Evolutionary conservation across 805 yeast genomes (phyloP).

Genomic region (Lipomyces anomalus): DNA sequence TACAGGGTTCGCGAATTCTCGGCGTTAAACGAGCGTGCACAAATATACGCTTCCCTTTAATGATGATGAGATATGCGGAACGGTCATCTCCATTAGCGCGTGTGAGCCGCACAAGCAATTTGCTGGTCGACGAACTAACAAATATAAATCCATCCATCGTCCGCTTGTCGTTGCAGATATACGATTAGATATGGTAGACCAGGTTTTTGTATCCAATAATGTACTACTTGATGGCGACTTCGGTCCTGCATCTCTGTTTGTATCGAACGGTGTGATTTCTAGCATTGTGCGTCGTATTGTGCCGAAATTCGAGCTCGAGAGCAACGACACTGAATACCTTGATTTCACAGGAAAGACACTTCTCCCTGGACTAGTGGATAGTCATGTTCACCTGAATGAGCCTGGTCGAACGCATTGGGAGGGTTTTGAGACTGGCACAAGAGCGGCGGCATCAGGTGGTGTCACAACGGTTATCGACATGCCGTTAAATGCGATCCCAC

Average conservation of each 20-base stretch:
- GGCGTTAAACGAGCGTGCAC: too few species aligned
- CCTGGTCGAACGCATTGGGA: slow-evolving; percentile 99
- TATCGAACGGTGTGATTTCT: slow-evolving; percentile 50
- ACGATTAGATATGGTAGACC: too few species aligned
- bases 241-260: slow-evolving; percentile 28
- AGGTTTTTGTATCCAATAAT: slow-evolving; percentile 24
- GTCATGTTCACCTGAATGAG: slow-evolving; percentile 92
- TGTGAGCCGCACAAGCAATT: too few species aligned
- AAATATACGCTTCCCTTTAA: too few species aligned
- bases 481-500: slow-evolving; percentile 96
- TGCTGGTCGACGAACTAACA: too few species aligned
- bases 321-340: slow-evolving; percentile 4
- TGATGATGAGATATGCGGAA: too few species aligned
- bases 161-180: too few species aligned
- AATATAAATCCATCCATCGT: too few species aligned
- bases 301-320: slow-evolving; percentile 7
- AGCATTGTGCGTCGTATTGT: slow-evolving; percentile 36
- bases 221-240: slow-evolving; percentile 27
- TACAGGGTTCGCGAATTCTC: too few species aligned
- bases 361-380: slow-evolving; percentile 87
- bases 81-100: too few species aligned
- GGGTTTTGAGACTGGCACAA: slow-evolving; percentile 94
- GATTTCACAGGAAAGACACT: slow-evolving; percentile 59
- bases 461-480: slow-evolving; percentile 93
- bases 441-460: slow-evolving; percentile 92